These are phyloP conservation scores for Tetrahymena borealis DNA, from an alignment of 73 alveolate genomes.

Conservation along the genomic window DNA sequence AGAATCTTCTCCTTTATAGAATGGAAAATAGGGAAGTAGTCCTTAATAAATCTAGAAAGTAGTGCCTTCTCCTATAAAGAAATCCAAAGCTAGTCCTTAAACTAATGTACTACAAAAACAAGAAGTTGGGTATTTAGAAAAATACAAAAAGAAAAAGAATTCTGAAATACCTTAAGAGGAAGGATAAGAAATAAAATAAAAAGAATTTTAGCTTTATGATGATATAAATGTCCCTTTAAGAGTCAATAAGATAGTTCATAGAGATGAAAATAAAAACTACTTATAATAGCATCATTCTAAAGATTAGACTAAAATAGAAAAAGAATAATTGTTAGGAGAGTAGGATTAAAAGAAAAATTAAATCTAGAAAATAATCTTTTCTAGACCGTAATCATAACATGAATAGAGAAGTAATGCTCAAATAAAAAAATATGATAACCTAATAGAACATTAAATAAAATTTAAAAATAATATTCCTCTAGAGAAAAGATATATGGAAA, in stretches of 20 bases:
- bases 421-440: not conserved
- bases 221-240: no score
- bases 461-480: no score
- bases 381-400: no score
- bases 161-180: not conserved
- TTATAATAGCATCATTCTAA: not conserved
- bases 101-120: not conserved
- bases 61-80: not conserved
- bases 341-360: not conserved
- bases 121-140: not conserved
- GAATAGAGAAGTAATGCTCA: not conserved
- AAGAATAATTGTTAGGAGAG: not conserved
- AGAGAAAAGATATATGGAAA: not conserved
- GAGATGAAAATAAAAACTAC: not conserved
- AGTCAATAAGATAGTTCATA: not conserved
- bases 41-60: not conserved
- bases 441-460: not conserved
- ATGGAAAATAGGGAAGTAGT: not conserved
- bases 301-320: not conserved
- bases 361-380: not conserved
- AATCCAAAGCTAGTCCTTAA: not conserved
- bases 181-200: not conserved
- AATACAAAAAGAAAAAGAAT: not conserved
- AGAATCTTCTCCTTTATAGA: not conserved
- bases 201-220: not conserved